A percentile compares a stretch with the other conserved stretches of the same genome.
These are phyloP conservation scores for Erysiphe pulchra DNA, from an alignment of 2,329 filamentous ascomycete genomes.

Conservation along the genomic window DNA sequence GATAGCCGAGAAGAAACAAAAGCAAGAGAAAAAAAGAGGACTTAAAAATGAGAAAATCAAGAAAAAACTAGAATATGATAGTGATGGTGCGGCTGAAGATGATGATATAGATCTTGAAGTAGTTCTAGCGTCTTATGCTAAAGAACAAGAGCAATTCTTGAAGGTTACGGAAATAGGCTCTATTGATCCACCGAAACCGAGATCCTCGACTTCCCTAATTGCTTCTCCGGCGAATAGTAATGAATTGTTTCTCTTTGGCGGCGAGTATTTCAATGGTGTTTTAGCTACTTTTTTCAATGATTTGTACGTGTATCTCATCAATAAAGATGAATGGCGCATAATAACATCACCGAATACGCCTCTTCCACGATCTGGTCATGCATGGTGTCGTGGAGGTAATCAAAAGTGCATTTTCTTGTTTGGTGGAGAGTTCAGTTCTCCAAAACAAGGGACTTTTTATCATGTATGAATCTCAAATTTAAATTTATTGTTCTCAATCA, in stretches of 20 bases:
- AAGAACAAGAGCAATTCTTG: constrained; percentile 77
- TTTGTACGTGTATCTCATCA: constrained; percentile 46
- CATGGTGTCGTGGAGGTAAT: constrained; percentile 79
- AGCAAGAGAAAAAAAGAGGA: constrained; percentile 59
- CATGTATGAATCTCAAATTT: constrained; percentile 20
- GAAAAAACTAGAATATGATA: constrained; percentile 40
- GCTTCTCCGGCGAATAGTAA: constrained; percentile 69
- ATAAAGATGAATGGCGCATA: constrained; percentile 70
- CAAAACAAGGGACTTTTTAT: constrained; percentile 95
- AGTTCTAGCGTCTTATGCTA: constrained; percentile 78
- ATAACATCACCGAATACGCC: constrained; percentile 82
- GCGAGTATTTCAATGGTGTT: constrained; percentile 86
- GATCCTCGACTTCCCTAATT: constrained; percentile 58
- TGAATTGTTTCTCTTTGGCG: constrained; percentile 76
- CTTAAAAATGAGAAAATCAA: constrained; percentile 62
- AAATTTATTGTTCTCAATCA: neutral
- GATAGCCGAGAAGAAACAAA: constrained; percentile 38
- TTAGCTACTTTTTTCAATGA: constrained; percentile 49
- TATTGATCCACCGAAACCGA: constrained; percentile 46
- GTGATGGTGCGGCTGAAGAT: constrained; percentile 60
- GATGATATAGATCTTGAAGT: constrained; percentile 68
- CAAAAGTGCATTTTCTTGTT: constrained; percentile 66
- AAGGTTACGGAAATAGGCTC: constrained; percentile 62
- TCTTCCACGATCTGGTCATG: constrained; percentile 71
- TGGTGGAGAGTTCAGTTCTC: constrained; percentile 86